Conservation (phyloP, 441 rosid genomes). For the Gossypium trilobum region DNA sequence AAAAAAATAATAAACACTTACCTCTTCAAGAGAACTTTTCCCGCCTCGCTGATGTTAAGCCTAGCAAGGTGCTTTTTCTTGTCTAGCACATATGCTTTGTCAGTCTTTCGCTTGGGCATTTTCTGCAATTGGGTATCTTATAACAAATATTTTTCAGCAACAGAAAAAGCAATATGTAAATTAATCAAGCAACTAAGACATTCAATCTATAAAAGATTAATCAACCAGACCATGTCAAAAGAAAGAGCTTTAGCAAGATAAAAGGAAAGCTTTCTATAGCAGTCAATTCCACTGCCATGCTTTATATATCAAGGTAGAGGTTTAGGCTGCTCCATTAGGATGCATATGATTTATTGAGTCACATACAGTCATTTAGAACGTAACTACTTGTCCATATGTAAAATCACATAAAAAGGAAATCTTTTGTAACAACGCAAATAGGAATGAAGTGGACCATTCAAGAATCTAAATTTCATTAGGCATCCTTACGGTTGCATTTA, state of each 20-base stretch:
- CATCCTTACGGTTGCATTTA: background rate
- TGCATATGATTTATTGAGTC: background rate
- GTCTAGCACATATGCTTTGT: conserved; percentile 75
- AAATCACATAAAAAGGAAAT: background rate
- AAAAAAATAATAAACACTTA: conserved; percentile 12
- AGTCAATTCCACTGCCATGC: background rate
- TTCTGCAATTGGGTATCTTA: conserved; percentile 96
- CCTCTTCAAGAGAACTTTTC: conserved; percentile 81
- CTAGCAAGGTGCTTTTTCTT: conserved; percentile 86
- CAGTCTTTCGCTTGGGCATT: conserved; percentile 90
- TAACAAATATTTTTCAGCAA: conserved; percentile 31
- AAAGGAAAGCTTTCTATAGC: background rate
- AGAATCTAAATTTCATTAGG: background rate
- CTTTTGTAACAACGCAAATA: background rate
- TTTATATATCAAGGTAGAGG: background rate
- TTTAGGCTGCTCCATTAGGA: background rate
- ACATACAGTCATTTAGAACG: background rate
- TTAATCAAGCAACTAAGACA: background rate
- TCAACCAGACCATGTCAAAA: background rate
- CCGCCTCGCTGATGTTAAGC: conserved; percentile 59
- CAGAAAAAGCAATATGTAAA: background rate
- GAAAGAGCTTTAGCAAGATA: background rate
- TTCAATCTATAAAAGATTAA: background rate
- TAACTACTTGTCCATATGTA: background rate
- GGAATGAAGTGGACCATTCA: background rate